Evolutionary conservation across 345 rosid genomes (phyloP), one percentile per base, ranked within the genome.

Genomic region (Xanthoceras sorbifolium): DNA sequence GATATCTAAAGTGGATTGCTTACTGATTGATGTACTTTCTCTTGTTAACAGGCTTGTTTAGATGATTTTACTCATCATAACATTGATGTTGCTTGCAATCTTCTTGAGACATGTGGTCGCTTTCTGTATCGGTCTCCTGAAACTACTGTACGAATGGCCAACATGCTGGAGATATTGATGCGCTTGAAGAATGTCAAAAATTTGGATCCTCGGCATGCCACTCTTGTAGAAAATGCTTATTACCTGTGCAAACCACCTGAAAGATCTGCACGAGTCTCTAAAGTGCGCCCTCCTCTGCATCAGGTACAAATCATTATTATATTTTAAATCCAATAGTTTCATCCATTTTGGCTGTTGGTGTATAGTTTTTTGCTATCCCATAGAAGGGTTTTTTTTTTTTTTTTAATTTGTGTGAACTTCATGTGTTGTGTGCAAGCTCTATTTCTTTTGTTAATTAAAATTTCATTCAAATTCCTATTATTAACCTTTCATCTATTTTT

Each of bases 51-150:
- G 99, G 89, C 98, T 72, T 97, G 99, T 89, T 88, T 91, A 80
- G 99, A 97, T 85, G 99, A 97, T 80, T 97, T 97, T 80, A 90
- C 97, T 79, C 99, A 94, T 85, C 99, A 97, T 82, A 97, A 97
- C 89, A 97, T 97, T 83, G 98, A 97, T 81, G 97, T 92, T 70
- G 97, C 97, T 64, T 97, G 99, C 87, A 92, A 97, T 90, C 98
- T 97, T 82, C 89, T 92, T 46, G 98, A 97, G 93, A 97, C 98
- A 7, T 97, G 99, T 81, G 99, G 99, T 38, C 97, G 97, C 73
- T 97, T 94, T 85, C 89, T 97, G 68, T 97, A 94, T 76, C 95
- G 97, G 42, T 97, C 99, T 82, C 94, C 98, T 74, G 99, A 97
- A 84, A 97, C 98, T 84, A 81, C 91, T 34, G 84, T 91, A 38